These are phyloP conservation scores for Diaporthe sp. DNA, from an alignment of 2,329 filamentous ascomycete species.

Conservation along the genomic window DNA sequence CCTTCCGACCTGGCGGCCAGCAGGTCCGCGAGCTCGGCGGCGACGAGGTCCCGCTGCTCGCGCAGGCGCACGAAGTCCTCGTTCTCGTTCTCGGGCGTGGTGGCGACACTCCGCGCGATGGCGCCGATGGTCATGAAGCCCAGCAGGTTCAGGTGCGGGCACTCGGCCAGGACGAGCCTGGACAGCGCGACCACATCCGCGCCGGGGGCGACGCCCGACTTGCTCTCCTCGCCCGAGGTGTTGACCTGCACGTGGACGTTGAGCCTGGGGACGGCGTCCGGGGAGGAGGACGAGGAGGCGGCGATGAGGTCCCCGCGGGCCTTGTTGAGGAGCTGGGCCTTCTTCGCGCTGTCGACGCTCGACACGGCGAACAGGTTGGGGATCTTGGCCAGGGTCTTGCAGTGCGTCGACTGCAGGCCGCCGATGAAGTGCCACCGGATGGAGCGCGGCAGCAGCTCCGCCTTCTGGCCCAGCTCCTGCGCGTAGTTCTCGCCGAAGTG, in stretches of 20 bases:
- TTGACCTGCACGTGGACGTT: conserved; percentile 94
- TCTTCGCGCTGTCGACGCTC: conserved; percentile 89
- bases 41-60: conserved; percentile 79
- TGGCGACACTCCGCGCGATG: conserved; percentile 84
- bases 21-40: conserved; percentile 66
- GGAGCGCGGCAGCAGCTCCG: conserved; percentile 78
- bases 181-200: conserved; percentile 74
- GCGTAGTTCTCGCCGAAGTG: conserved; percentile 99
- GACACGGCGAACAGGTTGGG: conserved; percentile 93
- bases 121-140: conserved; percentile 98
- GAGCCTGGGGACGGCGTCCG: conserved; percentile 57
- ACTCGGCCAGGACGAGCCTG: conserved; percentile 73
- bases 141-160: conserved; percentile 79
- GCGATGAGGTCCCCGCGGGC: conserved; percentile 68
- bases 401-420: conserved; percentile 90
- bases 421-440: conserved; percentile 98
- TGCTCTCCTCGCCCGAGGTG: conserved; percentile 87
- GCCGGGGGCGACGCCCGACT: conserved; percentile 83
- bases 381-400: conserved; percentile 86
- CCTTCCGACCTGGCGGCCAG: conserved; percentile 42
- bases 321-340: conserved; percentile 84
- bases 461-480: conserved; percentile 90
- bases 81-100: conserved; percentile 83
- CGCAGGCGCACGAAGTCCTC: conserved; percentile 84
- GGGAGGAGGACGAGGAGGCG: neutral